phyloP scores from a whole-genome alignment of 2,329 filamentous ascomycete species.

The Pseudocercospora vitis region DNA sequence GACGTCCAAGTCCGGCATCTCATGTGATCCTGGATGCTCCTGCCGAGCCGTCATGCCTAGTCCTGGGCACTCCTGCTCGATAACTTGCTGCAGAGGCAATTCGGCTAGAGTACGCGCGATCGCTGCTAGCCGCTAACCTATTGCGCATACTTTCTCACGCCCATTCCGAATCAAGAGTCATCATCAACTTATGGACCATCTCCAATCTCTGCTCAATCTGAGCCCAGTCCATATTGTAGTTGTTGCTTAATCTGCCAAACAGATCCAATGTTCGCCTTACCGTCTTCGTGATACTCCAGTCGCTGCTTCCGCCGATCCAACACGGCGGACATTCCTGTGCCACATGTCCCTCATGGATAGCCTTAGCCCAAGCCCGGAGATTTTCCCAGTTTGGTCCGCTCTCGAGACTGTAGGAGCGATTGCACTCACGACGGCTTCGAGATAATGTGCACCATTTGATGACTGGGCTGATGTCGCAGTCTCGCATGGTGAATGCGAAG shows the following conservation, averaged over 20 bases:
- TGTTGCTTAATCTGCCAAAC: not conserved
- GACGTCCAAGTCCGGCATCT: not conserved
- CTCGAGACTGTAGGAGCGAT: constrained; percentile 6
- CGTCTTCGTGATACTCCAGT: too few species aligned
- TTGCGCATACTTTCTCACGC: constrained; percentile 3
- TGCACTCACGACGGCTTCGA: constrained; percentile 2
- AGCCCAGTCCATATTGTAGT: constrained; percentile 2
- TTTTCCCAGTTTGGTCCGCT: constrained; percentile 7
- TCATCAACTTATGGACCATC: constrained; percentile 6
- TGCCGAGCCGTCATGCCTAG: too few species aligned
- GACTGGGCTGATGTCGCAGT: constrained; percentile 8
- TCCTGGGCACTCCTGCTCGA: not conserved
- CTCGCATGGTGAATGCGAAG: constrained; percentile 16
- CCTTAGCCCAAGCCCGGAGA: constrained; percentile 6
- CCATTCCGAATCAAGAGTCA: not conserved
- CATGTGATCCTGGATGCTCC: too few species aligned
- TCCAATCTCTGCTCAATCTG: constrained; percentile 1
- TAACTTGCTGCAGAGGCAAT: not conserved
- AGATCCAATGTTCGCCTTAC: not conserved
- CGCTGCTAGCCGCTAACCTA: too few species aligned
- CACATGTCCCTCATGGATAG: not conserved
- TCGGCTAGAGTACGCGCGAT: not conserved
- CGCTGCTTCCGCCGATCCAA: too few species aligned
- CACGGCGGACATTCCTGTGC: too few species aligned
- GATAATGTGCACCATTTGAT: constrained; percentile 9